phyloP scores from a whole-genome alignment of 2,329 filamentous ascomycete species.

The Aureobasidium sp. region DNA sequence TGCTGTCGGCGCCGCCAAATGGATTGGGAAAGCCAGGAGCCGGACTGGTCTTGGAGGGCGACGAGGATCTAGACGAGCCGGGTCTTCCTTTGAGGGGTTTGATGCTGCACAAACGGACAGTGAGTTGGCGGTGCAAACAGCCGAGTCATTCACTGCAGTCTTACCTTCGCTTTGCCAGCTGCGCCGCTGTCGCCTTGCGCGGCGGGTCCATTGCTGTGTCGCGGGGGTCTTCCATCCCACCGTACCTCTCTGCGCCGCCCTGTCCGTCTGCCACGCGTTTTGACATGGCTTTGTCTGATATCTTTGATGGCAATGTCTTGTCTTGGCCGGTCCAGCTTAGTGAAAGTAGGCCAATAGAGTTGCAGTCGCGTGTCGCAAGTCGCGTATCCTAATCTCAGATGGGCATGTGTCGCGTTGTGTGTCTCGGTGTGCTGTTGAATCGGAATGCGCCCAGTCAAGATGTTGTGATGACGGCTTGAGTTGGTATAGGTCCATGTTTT shows the following conservation, averaged over 20 bases:
- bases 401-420: not conserved
- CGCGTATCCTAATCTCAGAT: not conserved
- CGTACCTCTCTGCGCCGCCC: constrained; percentile 17
- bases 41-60: not conserved
- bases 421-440: not conserved
- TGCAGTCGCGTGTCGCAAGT: not conserved
- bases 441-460: not conserved
- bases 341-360: not conserved
- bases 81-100: constrained; percentile 12
- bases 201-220: constrained; percentile 17
- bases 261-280: constrained; percentile 19
- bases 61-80: not conserved
- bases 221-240: constrained; percentile 5
- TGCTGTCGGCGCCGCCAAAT: constrained; percentile 3
- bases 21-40: not conserved
- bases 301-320: not conserved
- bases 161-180: constrained; percentile 19
- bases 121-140: not conserved
- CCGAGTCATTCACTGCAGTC: not conserved
- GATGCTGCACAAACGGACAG: constrained; percentile 10
- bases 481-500: not conserved
- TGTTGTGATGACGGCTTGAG: not conserved
- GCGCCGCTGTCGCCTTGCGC: constrained; percentile 19
- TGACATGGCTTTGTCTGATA: constrained; percentile 15
- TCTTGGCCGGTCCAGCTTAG: not conserved